A percentile compares a stretch with the other conserved stretches of the same genome.
These are phyloP conservation scores for Arthrobotrys pseudoclavata DNA, from an alignment of 2,329 filamentous ascomycete genomes.

Conservation along the genomic window DNA sequence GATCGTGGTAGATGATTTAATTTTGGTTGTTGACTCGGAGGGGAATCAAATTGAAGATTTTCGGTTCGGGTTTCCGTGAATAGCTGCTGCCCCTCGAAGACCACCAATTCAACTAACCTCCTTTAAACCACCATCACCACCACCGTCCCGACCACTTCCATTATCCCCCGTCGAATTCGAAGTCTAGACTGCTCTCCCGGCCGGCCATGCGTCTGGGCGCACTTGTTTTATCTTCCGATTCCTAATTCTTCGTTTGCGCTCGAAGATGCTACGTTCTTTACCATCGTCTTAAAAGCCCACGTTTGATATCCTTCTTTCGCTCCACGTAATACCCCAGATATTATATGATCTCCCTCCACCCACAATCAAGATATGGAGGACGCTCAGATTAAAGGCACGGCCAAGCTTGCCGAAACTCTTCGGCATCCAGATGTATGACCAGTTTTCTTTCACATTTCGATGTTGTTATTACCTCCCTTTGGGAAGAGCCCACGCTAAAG, in stretches of 20 bases:
- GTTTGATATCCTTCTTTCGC: conserved; percentile 7
- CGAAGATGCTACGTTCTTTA: conserved; percentile 48
- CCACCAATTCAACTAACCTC: not conserved
- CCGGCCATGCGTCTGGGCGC: conserved; percentile 29
- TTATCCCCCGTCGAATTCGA: conserved; percentile 5
- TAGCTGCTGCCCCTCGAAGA: conserved; percentile 11
- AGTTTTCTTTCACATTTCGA: not conserved
- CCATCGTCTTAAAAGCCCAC: conserved; percentile 23
- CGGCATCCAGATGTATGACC: conserved; percentile 82
- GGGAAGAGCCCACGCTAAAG: not conserved
- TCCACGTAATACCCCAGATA: not conserved
- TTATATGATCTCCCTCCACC: not conserved
- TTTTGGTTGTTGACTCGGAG: not conserved
- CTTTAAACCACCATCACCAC: conserved; percentile 13
- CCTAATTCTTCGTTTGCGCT: not conserved
- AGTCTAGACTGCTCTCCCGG: conserved; percentile 22
- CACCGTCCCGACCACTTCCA: not conserved
- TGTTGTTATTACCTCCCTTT: not conserved
- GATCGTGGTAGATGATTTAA: not conserved
- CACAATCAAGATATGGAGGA: conserved; percentile 72
- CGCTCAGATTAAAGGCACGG: conserved; percentile 71
- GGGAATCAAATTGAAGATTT: conserved; percentile 22
- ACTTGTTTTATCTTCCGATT: conserved; percentile 5
- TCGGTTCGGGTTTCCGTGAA: conserved; percentile 42
- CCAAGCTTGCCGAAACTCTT: conserved; percentile 91